Evolutionary conservation across 345 rosid species (phyloP).

Genomic region (Eucalyptus curtisii): DNA sequence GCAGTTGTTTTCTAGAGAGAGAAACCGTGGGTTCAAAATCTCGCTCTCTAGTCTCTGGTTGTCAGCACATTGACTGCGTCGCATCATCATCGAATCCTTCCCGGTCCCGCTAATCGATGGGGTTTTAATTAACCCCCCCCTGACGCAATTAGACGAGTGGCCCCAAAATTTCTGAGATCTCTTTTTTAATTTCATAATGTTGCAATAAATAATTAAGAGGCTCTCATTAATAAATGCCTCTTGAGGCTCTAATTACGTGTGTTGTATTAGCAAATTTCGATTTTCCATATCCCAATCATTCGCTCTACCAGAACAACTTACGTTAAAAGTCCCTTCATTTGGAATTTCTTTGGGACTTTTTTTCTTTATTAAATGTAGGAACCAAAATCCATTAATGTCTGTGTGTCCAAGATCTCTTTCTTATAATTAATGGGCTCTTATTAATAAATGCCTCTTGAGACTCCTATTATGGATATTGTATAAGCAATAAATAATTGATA

Average conservation of each 20-base stretch:
- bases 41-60: no score
- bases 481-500: no score
- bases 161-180: neutral
- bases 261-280: neutral
- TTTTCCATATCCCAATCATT: neutral
- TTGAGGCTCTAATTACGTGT: neutral
- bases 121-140: neutral
- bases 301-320: neutral
- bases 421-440: no score
- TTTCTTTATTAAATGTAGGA: no score
- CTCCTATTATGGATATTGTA: no score
- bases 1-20: constrained; percentile 7
- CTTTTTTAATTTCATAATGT: neutral
- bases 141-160: neutral
- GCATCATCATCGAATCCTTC: neutral
- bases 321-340: neutral
- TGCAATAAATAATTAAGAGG: no score
- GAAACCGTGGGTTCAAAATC: neutral
- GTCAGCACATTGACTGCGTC: neutral
- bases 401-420: no score
- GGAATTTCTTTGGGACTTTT: no score
- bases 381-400: no score
- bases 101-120: neutral
- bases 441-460: no score
- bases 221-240: neutral